phyloP scores from a whole-genome alignment of 495 filamentous ascomycete species.

The Monascus purpureus region DNA sequence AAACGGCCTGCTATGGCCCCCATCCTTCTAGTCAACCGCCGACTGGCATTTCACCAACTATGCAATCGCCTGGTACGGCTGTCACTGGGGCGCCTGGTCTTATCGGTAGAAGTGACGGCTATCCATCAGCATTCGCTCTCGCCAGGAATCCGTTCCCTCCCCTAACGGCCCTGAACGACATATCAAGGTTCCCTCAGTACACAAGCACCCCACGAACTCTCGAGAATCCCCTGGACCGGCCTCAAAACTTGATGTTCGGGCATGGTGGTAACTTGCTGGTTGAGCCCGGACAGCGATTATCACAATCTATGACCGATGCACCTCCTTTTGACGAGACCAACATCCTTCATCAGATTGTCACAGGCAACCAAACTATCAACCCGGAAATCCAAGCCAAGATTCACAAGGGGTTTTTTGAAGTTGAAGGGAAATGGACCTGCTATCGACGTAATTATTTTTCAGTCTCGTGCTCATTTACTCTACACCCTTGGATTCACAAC shows the following conservation, averaged over 20 bases:
- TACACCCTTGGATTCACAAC: conserved; percentile 36
- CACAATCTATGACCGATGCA: conserved; percentile 18
- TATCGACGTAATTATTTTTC: conserved; percentile 93
- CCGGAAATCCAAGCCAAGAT: conserved; percentile 74
- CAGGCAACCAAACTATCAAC: conserved; percentile 48
- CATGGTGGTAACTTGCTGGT: conserved; percentile 12
- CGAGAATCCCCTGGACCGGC: conserved; percentile 21
- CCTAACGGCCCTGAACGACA: conserved; percentile 20
- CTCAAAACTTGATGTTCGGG: conserved; percentile 17
- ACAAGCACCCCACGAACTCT: conserved; percentile 20
- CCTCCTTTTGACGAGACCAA: conserved; percentile 48
- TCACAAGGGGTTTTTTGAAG: conserved; percentile 83
- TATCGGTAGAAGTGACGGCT: conserved; percentile 23
- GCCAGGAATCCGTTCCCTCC: conserved; percentile 20
- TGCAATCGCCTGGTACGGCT: conserved; percentile 17
- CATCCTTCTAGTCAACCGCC: conserved; percentile 21
- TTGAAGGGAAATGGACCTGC: conserved; percentile 86
- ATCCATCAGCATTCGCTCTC: conserved; percentile 20
- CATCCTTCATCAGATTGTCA: conserved; percentile 41
- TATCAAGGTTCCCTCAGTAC: conserved; percentile 19
- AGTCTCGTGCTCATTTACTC: conserved; percentile 65
- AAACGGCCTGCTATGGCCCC: background rate
- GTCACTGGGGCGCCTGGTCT: conserved; percentile 15
- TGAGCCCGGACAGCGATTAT: conserved; percentile 19
- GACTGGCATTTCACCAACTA: conserved; percentile 16